Percentiles rank a stretch among this genome's conserved stretches.
These are phyloP conservation scores for Dryadomyces quercivorus DNA, from an alignment of 2,329 filamentous ascomycete genomes.

Conservation along the genomic window DNA sequence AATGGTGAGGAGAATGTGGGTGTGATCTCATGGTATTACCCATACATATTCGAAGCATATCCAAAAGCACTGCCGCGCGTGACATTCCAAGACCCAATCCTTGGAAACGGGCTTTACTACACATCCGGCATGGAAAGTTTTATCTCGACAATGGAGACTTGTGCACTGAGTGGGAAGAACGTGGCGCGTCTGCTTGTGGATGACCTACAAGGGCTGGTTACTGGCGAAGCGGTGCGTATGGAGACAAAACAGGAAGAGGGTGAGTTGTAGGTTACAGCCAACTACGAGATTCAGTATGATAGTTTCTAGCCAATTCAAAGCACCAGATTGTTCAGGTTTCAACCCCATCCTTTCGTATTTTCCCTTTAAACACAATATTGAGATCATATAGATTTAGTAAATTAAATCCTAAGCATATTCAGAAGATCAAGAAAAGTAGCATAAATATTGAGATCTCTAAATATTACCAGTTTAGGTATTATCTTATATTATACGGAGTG, in stretches of 20 bases:
- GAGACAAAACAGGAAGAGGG: slow-evolving; percentile 1
- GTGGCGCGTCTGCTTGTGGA: slow-evolving; percentile 61
- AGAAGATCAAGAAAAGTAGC: too few species aligned
- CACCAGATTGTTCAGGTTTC: too few species aligned
- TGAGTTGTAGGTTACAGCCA: background rate
- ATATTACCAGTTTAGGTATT: too few species aligned
- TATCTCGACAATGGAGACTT: slow-evolving; percentile 97
- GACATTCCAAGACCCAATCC: slow-evolving; percentile 69
- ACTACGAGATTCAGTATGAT: too few species aligned
- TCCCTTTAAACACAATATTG: too few species aligned
- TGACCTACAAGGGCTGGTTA: slow-evolving; percentile 20
- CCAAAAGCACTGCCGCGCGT: slow-evolving; percentile 74
- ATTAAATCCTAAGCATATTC: too few species aligned
- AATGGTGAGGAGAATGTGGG: slow-evolving; percentile 24
- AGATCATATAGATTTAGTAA: too few species aligned
- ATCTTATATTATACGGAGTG: too few species aligned
- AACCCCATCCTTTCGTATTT: too few species aligned
- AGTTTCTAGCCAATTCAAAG: too few species aligned
- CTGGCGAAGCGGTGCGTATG: slow-evolving; percentile 3
- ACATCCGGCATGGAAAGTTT: slow-evolving; percentile 78
- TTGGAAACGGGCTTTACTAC: slow-evolving; percentile 58
- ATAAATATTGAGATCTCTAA: too few species aligned
- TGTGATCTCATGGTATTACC: slow-evolving; percentile 56
- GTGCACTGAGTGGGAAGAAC: slow-evolving; percentile 79
- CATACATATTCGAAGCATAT: slow-evolving; percentile 73